phyloP scores from a whole-genome alignment of 116 monocot genomes.

The Phalaenopsis hybrid region DNA sequence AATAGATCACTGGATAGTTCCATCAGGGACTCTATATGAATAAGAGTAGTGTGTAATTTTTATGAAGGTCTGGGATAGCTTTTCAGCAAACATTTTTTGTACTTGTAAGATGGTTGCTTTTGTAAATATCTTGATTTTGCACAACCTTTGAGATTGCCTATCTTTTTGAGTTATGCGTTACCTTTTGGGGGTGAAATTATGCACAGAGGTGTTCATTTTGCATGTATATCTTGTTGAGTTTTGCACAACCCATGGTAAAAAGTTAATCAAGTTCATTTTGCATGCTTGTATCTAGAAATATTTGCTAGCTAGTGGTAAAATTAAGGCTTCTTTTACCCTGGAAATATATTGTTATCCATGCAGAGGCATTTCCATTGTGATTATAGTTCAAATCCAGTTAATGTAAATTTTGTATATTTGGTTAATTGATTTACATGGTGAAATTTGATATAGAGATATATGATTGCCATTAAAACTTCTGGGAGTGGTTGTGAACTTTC shows the following conservation, averaged over 20 bases:
- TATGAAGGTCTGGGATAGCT: too few species aligned
- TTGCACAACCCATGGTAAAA: not conserved
- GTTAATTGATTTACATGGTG: not conserved
- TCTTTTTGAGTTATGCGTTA: not conserved
- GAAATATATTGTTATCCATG: not conserved
- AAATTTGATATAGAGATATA: not conserved
- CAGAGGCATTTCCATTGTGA: not conserved
- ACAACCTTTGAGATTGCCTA: not conserved
- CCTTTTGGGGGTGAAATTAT: too few species aligned
- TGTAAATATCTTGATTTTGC: slow-evolving; percentile 7
- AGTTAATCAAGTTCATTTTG: not conserved
- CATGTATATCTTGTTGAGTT: too few species aligned
- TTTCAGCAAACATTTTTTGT: not conserved
- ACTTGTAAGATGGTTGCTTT: not conserved
- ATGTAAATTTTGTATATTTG: not conserved
- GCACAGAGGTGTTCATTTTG: too few species aligned
- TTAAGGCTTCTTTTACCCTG: not conserved
- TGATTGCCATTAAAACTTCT: not conserved
- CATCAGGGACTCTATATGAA: too few species aligned
- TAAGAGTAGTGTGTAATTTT: too few species aligned
- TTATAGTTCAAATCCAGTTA: too few species aligned
- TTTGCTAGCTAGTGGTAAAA: not conserved
- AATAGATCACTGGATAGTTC: too few species aligned
- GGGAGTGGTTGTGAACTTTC: not conserved
- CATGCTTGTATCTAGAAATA: not conserved